Percentiles rank a stretch among this genome's conserved stretches.
phyloP scores from a whole-genome alignment of 805 yeast genomes.

The Candida fluviatilis region DNA sequence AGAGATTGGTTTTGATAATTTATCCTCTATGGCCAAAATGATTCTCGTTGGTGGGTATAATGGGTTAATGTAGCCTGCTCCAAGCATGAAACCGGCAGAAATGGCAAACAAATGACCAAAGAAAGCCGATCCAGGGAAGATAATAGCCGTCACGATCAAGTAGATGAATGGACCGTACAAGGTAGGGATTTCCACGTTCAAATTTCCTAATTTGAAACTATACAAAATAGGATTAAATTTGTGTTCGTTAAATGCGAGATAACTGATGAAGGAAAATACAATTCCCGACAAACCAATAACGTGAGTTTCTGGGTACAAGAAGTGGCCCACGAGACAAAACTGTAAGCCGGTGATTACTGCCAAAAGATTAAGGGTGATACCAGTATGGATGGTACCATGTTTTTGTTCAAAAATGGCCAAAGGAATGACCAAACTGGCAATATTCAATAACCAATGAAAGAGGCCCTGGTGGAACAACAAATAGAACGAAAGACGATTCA shows the following conservation, averaged over 20 bases:
- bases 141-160: constrained; percentile 44
- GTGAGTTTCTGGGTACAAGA: constrained; percentile 48
- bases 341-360: constrained; percentile 68
- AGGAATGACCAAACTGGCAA: constrained; percentile 53
- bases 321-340: constrained; percentile 48
- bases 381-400: constrained; percentile 85
- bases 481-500: constrained; percentile 62
- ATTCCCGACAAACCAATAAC: constrained; percentile 73
- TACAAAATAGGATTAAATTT: constrained; percentile 35
- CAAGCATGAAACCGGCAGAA: constrained; percentile 60
- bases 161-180: constrained; percentile 50
- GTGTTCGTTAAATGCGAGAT: constrained; percentile 48
- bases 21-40: constrained; percentile 60
- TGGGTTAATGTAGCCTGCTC: constrained; percentile 49
- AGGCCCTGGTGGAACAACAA: constrained; percentile 64
- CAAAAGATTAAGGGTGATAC: constrained; percentile 66
- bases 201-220: constrained; percentile 20
- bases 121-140: constrained; percentile 66
- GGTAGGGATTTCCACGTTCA: constrained; percentile 52
- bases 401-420: constrained; percentile 61
- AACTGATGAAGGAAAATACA: constrained; percentile 64
- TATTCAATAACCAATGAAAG: constrained; percentile 59
- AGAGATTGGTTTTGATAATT: constrained; percentile 46
- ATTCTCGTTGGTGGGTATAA: constrained; percentile 66
- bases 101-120: constrained; percentile 72